Percentiles rank a stretch among this genome's conserved stretches.
These are phyloP conservation scores for Capronia epimyces DNA, from an alignment of 2,329 filamentous ascomycete genomes.

Conservation along the genomic window DNA sequence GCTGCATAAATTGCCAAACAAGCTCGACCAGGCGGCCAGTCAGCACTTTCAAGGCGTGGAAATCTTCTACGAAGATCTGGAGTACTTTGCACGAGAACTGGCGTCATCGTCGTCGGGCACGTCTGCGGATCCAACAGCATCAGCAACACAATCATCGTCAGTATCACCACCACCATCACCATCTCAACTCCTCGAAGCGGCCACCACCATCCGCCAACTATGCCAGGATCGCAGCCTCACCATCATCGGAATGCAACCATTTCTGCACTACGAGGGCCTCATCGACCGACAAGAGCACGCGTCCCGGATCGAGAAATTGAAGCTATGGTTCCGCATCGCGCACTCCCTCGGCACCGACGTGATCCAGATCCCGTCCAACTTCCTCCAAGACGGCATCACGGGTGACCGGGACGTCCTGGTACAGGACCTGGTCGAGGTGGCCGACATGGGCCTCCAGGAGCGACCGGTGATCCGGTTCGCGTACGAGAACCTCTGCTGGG, in stretches of 20 bases:
- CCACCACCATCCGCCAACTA: slow-evolving; percentile 52
- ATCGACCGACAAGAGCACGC: slow-evolving; percentile 57
- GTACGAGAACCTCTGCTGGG: slow-evolving; percentile 69
- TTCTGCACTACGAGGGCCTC: slow-evolving; percentile 70
- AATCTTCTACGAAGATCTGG: slow-evolving; percentile 71
- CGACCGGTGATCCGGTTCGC: slow-evolving; percentile 59
- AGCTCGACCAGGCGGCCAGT: slow-evolving; percentile 61
- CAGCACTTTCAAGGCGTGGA: slow-evolving; percentile 66
- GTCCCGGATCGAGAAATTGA: slow-evolving; percentile 54
- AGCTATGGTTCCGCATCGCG: slow-evolving; percentile 63
- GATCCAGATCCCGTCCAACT: slow-evolving; percentile 68
- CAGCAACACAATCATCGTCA: too few species aligned
- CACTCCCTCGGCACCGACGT: slow-evolving; percentile 61
- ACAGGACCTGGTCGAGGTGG: slow-evolving; percentile 32
- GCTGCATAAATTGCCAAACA: slow-evolving; percentile 61
- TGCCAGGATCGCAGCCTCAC: slow-evolving; percentile 6
- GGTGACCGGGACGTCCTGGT: slow-evolving; percentile 51
- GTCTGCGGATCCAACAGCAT: too few species aligned
- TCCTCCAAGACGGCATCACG: slow-evolving; percentile 44
- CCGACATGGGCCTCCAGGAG: slow-evolving; percentile 59
- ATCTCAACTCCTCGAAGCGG: slow-evolving; percentile 53
- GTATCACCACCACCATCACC: too few species aligned
- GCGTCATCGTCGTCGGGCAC: too few species aligned
- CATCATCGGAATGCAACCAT: slow-evolving; percentile 56
- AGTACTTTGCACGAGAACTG: slow-evolving; percentile 48